Conservation (phyloP, 106 monocot genomes). For the Amphibolis antarctica region DNA sequence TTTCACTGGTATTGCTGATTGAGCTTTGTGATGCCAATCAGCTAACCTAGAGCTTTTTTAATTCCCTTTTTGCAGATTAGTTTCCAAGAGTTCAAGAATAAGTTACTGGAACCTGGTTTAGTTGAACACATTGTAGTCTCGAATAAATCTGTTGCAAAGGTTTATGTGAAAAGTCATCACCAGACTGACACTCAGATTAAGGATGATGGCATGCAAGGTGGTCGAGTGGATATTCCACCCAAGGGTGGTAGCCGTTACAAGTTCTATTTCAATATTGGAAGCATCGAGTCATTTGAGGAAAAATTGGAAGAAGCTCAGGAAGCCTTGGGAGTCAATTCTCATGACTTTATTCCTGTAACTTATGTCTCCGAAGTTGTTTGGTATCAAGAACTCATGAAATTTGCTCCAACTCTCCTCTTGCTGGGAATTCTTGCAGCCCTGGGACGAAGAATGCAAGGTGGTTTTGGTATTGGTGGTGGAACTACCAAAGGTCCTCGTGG, state of each 20-base stretch:
- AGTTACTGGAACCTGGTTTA: constrained; percentile 80
- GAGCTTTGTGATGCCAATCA: not conserved
- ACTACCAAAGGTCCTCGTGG: constrained; percentile 49
- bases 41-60: not conserved
- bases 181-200: constrained; percentile 27
- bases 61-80: constrained; percentile 56
- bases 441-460: constrained; percentile 71
- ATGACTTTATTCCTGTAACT: constrained; percentile 77
- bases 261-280: constrained; percentile 92
- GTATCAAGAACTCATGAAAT: constrained; percentile 59
- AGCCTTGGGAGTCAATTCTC: constrained; percentile 57
- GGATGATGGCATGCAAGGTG: constrained; percentile 29
- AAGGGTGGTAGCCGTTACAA: constrained; percentile 37
- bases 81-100: constrained; percentile 96
- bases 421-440: constrained; percentile 42
- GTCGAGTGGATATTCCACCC: constrained; percentile 25
- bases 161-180: constrained; percentile 59
- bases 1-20: not conserved
- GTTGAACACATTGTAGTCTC: constrained; percentile 90
- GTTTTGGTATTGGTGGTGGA: constrained; percentile 67
- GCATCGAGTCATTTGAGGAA: constrained; percentile 94
- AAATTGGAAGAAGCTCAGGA: constrained; percentile 91
- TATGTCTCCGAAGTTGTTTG: constrained; percentile 63
- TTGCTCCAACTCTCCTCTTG: constrained; percentile 64
- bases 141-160: constrained; percentile 92